Conservation (phyloP, 176 grass and related monocot species). For the Aechmea fasciata region DNA sequence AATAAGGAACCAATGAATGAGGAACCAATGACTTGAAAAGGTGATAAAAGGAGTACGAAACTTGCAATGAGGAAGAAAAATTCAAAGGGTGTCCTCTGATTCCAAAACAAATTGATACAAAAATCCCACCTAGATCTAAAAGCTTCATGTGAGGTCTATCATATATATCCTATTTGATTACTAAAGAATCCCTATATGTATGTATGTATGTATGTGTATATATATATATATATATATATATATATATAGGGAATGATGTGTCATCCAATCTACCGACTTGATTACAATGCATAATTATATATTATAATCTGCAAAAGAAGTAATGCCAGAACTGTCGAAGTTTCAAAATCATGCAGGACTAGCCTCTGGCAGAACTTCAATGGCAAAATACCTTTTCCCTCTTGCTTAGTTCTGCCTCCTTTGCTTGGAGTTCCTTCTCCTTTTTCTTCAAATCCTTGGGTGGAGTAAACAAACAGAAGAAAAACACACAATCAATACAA, state of each 20-base stretch:
- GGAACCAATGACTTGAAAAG: no score
- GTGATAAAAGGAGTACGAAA: neutral
- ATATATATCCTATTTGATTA: neutral
- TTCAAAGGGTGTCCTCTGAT: no score
- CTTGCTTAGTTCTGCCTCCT: conserved; percentile 82
- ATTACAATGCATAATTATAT: neutral
- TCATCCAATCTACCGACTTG: neutral
- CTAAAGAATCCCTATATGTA: neutral
- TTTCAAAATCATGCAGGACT: conserved; percentile 3
- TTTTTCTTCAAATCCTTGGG: conserved; percentile 79
- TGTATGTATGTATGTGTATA: neutral
- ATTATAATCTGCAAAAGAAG: neutral
- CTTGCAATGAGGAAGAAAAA: neutral
- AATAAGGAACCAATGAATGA: neutral
- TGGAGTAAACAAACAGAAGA: conserved; percentile 6
- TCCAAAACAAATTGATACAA: neutral
- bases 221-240: neutral
- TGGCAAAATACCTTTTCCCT: conserved; percentile 61
- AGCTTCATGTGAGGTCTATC: neutral
- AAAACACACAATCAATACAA: neutral
- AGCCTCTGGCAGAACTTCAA: neutral
- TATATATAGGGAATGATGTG: neutral
- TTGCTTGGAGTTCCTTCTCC: conserved; percentile 87
- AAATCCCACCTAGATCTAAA: neutral
- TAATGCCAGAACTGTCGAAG: neutral